Evolutionary conservation across 129 eudicot genomes (phyloP), one percentile per base, ranked within the genome.

Genomic region (Logfia minima): DNA sequence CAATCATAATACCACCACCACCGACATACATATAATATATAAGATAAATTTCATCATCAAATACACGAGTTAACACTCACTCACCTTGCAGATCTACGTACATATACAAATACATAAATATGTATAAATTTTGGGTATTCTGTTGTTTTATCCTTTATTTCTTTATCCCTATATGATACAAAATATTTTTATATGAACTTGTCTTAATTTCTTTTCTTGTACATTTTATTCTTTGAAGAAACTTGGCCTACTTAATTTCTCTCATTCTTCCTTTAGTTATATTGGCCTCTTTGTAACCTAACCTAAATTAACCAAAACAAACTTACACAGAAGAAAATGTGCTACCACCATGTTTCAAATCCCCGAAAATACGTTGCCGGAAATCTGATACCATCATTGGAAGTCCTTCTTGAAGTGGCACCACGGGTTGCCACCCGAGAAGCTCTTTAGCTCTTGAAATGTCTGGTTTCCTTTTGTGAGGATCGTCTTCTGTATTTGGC

Each of bases 381-480:
- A 92, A 92, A 81, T 92, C 97, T 1, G 82, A 79, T 17, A 92
- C 93, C 97, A 92, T 89, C 29, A 75, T 87, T 18, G 97, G 97
- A 65, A 92, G 97, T 7, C 97, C 97, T 45, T 92, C 90, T 5
- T 84, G 82, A 21, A 92, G 87, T 4, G 93, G 82, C 18, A 92
- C 91, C 28, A 66, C 61, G 0, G 97, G 97, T 79, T 92, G 88
- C 97, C 97, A 92, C 16, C 92, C 92, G 1, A 92, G 92, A 41
- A 89, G 92, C 69, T 79, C 82, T 29, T 84, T 92, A 14, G 96
- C 97, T 80, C 70, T 92, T 4, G 91, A 72, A 83, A 92, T 89
- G 79, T 92, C 97, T 1, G 97, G 97, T 79, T 92, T 92, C 77
- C 97, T 87, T 84, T 87, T 87, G 87, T 92, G 97, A 5, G 97